Evolutionary conservation across 331 rosid genomes (phyloP).

Genomic region (Pyracantha coccinea): DNA sequence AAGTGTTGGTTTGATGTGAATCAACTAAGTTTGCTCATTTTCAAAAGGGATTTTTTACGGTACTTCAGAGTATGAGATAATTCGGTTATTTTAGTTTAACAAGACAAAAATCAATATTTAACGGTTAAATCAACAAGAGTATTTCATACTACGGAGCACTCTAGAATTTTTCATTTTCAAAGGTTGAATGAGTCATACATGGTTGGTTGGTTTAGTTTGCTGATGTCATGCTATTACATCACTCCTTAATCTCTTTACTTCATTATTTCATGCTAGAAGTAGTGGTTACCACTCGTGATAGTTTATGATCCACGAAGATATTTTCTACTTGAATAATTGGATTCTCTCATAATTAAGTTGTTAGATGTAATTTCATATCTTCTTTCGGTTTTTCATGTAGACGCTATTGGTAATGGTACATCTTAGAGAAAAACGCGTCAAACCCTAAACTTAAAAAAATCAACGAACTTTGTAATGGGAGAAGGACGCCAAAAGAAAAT

Average conservation of each 20-base stretch:
- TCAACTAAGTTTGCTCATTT: neutral
- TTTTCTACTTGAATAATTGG: neutral
- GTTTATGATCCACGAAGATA: neutral
- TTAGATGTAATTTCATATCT: too few species aligned
- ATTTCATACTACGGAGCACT: too few species aligned
- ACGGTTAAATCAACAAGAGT: too few species aligned
- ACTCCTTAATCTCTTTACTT: neutral
- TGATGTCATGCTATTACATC: conserved; percentile 20
- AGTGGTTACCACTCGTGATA: neutral
- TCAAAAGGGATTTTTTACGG: too few species aligned
- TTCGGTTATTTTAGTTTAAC: too few species aligned
- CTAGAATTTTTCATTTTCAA: neutral
- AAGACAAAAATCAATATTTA: too few species aligned
- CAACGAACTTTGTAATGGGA: neutral
- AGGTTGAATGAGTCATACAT: neutral
- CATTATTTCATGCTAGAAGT: neutral
- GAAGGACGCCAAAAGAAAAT: neutral
- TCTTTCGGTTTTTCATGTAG: too few species aligned
- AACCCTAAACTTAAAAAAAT: too few species aligned
- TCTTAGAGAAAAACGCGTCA: too few species aligned
- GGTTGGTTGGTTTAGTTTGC: neutral
- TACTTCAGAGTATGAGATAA: too few species aligned
- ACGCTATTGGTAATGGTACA: too few species aligned
- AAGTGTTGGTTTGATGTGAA: neutral
- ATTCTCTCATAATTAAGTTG: neutral